Conservation (phyloP, 2,329 filamentous ascomycete species). For the Didymella lethalis region DNA sequence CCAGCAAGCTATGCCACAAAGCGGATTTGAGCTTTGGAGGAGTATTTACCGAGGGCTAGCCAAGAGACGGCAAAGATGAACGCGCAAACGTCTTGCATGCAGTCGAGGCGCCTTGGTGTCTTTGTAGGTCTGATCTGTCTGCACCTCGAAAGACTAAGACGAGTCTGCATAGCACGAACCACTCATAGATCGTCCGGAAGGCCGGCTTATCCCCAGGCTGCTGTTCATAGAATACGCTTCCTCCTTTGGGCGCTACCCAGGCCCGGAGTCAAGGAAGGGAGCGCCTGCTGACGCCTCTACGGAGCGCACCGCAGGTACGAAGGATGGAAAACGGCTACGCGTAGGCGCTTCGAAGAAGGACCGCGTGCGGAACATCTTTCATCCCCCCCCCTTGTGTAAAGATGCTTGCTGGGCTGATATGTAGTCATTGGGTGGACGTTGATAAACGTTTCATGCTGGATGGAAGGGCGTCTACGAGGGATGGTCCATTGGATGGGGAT, state of each 20-base stretch:
- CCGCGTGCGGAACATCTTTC: conserved; percentile 31
- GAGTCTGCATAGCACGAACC: conserved; percentile 31
- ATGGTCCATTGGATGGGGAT: conserved; percentile 29
- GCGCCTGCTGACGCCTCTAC: conserved; percentile 45
- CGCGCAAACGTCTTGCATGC: conserved; percentile 33
- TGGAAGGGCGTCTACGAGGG: conserved; percentile 33
- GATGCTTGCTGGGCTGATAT: conserved; percentile 7
- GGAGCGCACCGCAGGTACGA: conserved; percentile 24
- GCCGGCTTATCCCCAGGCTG: conserved; percentile 25
- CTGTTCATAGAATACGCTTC: conserved; percentile 31
- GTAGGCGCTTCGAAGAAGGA: conserved; percentile 41
- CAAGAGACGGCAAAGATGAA: conserved; percentile 28
- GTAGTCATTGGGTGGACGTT: conserved; percentile 34
- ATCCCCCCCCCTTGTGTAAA: conserved; percentile 33
- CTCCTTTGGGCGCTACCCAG: conserved; percentile 34
- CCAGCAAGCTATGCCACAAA: conserved; percentile 37
- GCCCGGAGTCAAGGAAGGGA: conserved; percentile 33
- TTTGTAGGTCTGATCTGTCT: conserved; percentile 43
- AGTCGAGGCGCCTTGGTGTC: conserved; percentile 37
- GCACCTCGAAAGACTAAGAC: conserved; percentile 37
- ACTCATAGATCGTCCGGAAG: conserved; percentile 39
- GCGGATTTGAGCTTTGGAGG: background rate
- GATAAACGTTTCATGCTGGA: conserved; percentile 28
- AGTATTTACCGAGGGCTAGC: conserved; percentile 13
- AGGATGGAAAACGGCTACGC: conserved; percentile 29